Percentiles rank a stretch among this genome's conserved stretches.
These are phyloP conservation scores for Fusarium sulawesiense DNA, from an alignment of 2,329 filamentous ascomycete species.

Conservation along the genomic window DNA sequence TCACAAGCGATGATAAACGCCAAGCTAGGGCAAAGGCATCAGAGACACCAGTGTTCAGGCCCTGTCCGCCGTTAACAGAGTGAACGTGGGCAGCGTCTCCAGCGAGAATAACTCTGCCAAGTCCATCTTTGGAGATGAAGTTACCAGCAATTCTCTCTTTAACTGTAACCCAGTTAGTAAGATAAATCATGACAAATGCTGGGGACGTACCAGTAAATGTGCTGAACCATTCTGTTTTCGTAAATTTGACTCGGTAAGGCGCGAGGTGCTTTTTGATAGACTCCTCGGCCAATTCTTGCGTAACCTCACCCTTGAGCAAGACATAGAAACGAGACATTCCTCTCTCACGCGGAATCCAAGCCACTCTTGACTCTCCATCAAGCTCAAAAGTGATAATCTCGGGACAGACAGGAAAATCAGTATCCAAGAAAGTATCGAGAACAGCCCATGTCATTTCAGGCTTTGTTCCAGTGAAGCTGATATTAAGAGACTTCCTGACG, in stretches of 20 bases:
- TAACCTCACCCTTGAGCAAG: slow-evolving; percentile 59
- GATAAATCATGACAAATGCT: no score
- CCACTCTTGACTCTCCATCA: slow-evolving; percentile 58
- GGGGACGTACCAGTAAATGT: slow-evolving; percentile 56
- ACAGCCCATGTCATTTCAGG: slow-evolving; percentile 64
- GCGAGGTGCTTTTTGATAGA: slow-evolving; percentile 59
- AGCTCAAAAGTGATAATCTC: slow-evolving; percentile 63
- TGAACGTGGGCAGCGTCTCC: slow-evolving; percentile 70
- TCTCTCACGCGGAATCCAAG: slow-evolving; percentile 62
- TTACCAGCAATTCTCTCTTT: slow-evolving; percentile 55
- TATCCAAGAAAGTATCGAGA: slow-evolving; percentile 61
- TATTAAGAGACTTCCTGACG: slow-evolving; percentile 55
- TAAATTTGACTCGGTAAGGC: slow-evolving; percentile 57
- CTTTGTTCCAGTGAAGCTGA: slow-evolving; percentile 58
- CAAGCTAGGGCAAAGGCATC: slow-evolving; percentile 67
- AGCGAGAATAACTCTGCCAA: slow-evolving; percentile 62
- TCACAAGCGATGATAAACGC: slow-evolving; percentile 56
- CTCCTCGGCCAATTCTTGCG: slow-evolving; percentile 52
- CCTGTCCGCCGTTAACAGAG: slow-evolving; percentile 66
- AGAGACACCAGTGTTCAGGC: slow-evolving; percentile 68
- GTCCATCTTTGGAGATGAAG: slow-evolving; percentile 54
- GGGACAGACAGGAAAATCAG: slow-evolving; percentile 57
- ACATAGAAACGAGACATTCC: slow-evolving; percentile 61
- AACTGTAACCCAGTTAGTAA: slow-evolving; percentile 43
- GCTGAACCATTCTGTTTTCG: slow-evolving; percentile 61